Base-by-base conservation (phyloP, 2,329 filamentous ascomycete genomes). In the Fusarium lyarnte region DNA sequence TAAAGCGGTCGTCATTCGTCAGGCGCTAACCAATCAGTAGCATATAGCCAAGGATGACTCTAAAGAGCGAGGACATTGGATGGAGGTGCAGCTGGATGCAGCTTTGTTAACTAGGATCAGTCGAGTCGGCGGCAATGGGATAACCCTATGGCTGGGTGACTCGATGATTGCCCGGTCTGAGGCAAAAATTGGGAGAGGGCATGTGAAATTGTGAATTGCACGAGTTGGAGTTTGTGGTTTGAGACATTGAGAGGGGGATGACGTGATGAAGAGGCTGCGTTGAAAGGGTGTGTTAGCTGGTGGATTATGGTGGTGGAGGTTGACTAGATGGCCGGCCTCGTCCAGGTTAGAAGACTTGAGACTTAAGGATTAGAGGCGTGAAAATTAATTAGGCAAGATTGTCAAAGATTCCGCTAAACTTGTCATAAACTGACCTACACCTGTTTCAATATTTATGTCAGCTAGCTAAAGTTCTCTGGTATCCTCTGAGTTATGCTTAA, bases 1-100 rank as follows among this genome's bases (percentile, higher is more conserved):
- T 29, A 53, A 49, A 51, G 54, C 17, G 13, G 51, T 31, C 42
- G 12, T 68, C 63, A 77, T 77, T 75, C 72, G 75, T 31, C 41
- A 7, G 11, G 3, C 25, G 21, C 19, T 8, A 54, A 31, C 64
- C 69, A 72, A 72, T 72, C 64, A 72, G 43, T 42, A 42, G 16
- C 58, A 45, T 38, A 42, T 39, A 19, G 65, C 55, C 43, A 39
- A 63, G 58, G 38, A 69, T 73, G 70, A 66, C 57, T 67, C 27
- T 27, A 23, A 35, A 53, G 38, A 25, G 54, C 39, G 33, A 27
- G 19, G 23, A 23, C 41, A 73, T 70, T 73, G 70, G 70, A 58
- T 25, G 49, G 42, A 53, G 33, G 10, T 71, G 58, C 46, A 69
- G 66, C 49, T 70, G 47, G 41, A 58, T 69, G 66, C 61, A 54